Evolutionary conservation across 495 filamentous ascomycete species (phyloP).

Genomic region (Cercophora sp.): DNA sequence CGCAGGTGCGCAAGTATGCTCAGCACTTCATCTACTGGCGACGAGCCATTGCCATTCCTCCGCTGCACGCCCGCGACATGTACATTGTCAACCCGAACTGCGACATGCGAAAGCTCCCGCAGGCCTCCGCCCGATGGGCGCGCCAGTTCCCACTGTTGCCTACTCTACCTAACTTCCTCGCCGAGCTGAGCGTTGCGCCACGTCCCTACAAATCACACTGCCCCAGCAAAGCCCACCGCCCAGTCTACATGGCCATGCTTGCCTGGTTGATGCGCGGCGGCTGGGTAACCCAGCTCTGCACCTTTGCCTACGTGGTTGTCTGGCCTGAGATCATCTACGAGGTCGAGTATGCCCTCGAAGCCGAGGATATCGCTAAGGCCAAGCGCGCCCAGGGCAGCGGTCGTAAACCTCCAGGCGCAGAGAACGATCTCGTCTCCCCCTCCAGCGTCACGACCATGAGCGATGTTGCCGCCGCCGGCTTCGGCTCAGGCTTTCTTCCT

Average conservation of each 20-base stretch:
- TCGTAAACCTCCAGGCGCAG: slow-evolving; percentile 14
- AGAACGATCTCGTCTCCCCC: slow-evolving; percentile 14
- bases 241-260: slow-evolving; percentile 80
- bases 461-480: slow-evolving; percentile 20
- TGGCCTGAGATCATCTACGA: slow-evolving; percentile 59
- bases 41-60: slow-evolving; percentile 84
- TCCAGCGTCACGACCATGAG: slow-evolving; percentile 15
- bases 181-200: slow-evolving; percentile 68
- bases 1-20: slow-evolving; percentile 77
- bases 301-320: slow-evolving; percentile 76
- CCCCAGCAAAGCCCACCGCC: slow-evolving; percentile 83
- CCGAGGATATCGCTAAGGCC: slow-evolving; percentile 41
- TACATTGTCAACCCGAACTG: slow-evolving; percentile 93
- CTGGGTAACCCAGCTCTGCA: slow-evolving; percentile 87
- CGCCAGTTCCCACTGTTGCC: slow-evolving; percentile 75
- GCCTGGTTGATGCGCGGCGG: slow-evolving; percentile 88
- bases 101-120: slow-evolving; percentile 66
- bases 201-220: slow-evolving; percentile 76
- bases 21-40: slow-evolving; percentile 94
- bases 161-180: slow-evolving; percentile 77
- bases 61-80: slow-evolving; percentile 83
- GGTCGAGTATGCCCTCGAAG: slow-evolving; percentile 54
- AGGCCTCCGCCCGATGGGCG: slow-evolving; percentile 69
- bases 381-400: slow-evolving; percentile 21
- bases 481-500: slow-evolving; percentile 24